Base-by-base conservation (phyloP, 108 stramenopile genomes). In the Cyclotella baltica region DNA sequence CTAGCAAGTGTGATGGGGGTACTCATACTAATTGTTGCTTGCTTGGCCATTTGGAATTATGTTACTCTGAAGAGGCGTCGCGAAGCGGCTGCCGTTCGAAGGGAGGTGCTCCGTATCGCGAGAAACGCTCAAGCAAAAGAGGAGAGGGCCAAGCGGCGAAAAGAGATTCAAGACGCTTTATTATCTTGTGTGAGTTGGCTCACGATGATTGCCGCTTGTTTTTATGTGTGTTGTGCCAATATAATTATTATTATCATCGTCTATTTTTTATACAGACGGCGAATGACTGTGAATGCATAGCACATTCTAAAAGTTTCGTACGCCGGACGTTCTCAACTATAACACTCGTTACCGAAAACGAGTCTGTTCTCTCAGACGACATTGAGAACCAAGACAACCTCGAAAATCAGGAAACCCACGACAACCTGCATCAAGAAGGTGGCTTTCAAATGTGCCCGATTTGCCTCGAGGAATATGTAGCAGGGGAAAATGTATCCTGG, bases 381-480 rank as follows among this genome's bases (percentile, higher is more conserved):
- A 23, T 25, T 56, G 55, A 56, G 25, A 56, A 56, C 25, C 22
- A 23, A 25, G 55, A 56, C 55, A 56, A 1, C 22, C 20, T 56
- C 25, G 55, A 56, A 56, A 56, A 23, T 23, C 55, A 56, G 25
- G 55, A 56, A 27, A 25, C 2, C 22, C 11, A 43, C 40, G 55
- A 5, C 55, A 1, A 56, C 1, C 2, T 1, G 56, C n/a, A 29
- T 15, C 25, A 57, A 25, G 56, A 57, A 2, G 28, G 2, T 4
- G 2, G 19, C 20, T 4, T 33, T 36, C 61, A 62, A 36, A 62
- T 37, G 35, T 62, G 61, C 35, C 35, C 61, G 2, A 62, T 62
- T 33, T 62, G 61, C 20, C 20, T 62, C 16, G 61, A 62, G 16
- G 35, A 8, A 11, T 62, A 62, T 36, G 61, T 62, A n/a, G 20